Evolutionary conservation across 1,284 basidiomycete species (phyloP), one percentile per base, ranked within the genome.

Genomic region (Tilletia setariae): DNA sequence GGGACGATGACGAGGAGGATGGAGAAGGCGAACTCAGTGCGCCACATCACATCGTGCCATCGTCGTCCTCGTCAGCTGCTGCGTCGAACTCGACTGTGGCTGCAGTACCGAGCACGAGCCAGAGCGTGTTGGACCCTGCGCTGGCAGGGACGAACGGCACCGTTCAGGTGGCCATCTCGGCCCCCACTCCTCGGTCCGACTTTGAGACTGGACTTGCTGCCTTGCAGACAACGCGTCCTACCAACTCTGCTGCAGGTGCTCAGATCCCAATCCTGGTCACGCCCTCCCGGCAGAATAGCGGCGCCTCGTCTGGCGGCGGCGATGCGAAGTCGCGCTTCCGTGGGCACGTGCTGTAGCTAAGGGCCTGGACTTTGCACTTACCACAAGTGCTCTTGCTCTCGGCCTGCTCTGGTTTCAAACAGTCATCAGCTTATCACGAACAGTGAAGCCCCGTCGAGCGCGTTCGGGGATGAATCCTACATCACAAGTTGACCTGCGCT

Each of bases 231-330:
- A 6, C 35, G 4, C 35, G 35, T 40, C 35, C 35, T 40, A 11
- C 11, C 35, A n/a, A n/a, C n/a, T n/a, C n/a, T n/a, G 35, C 35
- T 40, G 35, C 35, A 4, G 35, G 35, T 6, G 35, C 35, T 11
- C 56, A 35, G 56, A 61, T 61, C n/a, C 56, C 56, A 15, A 61
- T 40, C 28, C 32, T 61, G 56, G 56, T 61, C 56, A 61, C 56
- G 28, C 56, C 56, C 8, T 61, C 56, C 16, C 23, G 56, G 28
- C 56, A 61, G 56, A 61, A 61, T 30, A 61, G 56, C 4, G 56
- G 56, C 28, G 56, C 56, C 2, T 61, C 56, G 25, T 61, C 56
- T 1, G 30, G 56, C 13, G 56, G 56, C 8, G 30, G 56, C 2
- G 30, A 19, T 61, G 56, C 28, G 28, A 30, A 30, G 30, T 61